Evolutionary conservation across 495 filamentous ascomycete species (phyloP), one percentile per base, ranked within the genome.

Genomic region (Tuber borchii): DNA sequence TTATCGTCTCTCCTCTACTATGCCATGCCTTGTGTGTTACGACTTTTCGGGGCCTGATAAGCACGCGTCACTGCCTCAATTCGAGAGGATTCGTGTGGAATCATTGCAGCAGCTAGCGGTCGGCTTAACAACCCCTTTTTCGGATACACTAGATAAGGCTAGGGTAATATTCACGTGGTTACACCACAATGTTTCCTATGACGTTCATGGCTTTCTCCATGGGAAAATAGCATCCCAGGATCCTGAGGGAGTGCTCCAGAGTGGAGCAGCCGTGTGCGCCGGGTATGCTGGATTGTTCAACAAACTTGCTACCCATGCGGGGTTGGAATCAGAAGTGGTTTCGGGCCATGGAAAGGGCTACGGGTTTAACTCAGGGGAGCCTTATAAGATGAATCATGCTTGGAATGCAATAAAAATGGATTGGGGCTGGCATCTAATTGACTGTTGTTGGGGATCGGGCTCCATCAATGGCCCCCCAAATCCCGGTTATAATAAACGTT

Each of bases 371-470:
- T 86, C 88, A 0, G 90, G 90, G 1, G 86, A 89, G 0, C 78
- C 69, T 1, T 87, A 90, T 76, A 79, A 86, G 0, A 83, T 84
- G 6, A 88, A 87, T 65, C 93, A 99, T 84, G 95, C 95, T 10
- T 99, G 95, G 95, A 98, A 95, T 80, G 95, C 91, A 0, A 92
- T 97, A 26, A 88, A 88, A 70, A 93, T 97, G 74, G 94, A 97
- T 76, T 87, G 90, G 61, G 91, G 91, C 2, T 99, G 95, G 95
- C 97, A 97, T 84, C 87, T 98, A 6, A 86, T 98, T 56, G 95
- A 99, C 80, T 77, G 90, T 4, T 97, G 95, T 83, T 99, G 95
- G 95, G 95, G 95, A 56, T 93, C 95, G 0, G 95, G 95, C 17
- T 81, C 80, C 69, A 83, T 91, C 77, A 70, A 84, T 82, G 84